Conservation (phyloP, 2,329 filamentous ascomycete genomes). For the Sporothrix inflata region DNA sequence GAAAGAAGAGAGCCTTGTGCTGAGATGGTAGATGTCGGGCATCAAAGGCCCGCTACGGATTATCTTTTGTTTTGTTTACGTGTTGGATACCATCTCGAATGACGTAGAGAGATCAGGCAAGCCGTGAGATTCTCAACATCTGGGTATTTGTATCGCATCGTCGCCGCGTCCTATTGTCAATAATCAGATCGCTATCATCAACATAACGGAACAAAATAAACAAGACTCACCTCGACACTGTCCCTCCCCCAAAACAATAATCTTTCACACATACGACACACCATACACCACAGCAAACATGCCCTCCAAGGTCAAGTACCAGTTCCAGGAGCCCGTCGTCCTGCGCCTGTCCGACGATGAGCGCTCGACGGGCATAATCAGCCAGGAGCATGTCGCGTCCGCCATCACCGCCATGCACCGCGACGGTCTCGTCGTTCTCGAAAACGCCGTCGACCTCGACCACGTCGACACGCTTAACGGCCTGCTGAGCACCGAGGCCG, state of each 20-base stretch:
- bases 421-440: constrained; percentile 17
- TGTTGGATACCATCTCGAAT: background rate
- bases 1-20: background rate
- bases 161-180: background rate
- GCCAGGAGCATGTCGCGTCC: background rate
- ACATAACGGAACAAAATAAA: background rate
- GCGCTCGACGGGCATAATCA: background rate
- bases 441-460: background rate
- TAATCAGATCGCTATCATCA: background rate
- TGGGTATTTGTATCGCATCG: background rate
- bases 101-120: constrained; percentile 1
- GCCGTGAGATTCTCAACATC: background rate
- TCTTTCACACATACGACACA: background rate
- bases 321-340: background rate
- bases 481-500: background rate
- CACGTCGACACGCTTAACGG: constrained; percentile 15
- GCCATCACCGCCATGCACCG: constrained; percentile 1
- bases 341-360: constrained; percentile 12
- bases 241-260: background rate
- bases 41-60: background rate
- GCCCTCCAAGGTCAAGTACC: background rate
- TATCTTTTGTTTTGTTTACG: background rate
- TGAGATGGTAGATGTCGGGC: background rate
- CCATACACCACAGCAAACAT: background rate
- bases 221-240: background rate